Evolutionary conservation across 345 rosid species (phyloP), one percentile per base, ranked within the genome.

Genomic region (Ricinus communis): DNA sequence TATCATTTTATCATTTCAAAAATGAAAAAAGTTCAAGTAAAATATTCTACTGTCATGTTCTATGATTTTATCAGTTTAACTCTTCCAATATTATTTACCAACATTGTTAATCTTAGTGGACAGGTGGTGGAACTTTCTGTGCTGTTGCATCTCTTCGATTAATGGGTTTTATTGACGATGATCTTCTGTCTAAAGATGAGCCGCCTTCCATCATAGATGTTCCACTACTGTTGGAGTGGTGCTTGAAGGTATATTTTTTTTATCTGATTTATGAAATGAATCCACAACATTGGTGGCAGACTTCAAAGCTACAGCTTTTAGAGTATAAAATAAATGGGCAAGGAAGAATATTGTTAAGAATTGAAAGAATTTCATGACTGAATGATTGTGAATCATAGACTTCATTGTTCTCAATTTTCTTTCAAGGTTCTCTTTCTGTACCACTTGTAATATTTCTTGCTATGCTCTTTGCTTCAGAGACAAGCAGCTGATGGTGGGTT

Each of bases 61-160:
- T 8, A 8, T 50, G 59, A 16, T 28, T 36, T n/a, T 47, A 38
- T 51, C 36, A 11, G 50, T 66, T 49, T 65, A 27, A 24, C 67
- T 47, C 51, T 56, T 60, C 24, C 25, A 51, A 81, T 77, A 68
- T 57, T 71, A 62, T 71, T 74, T 82, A 73, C 85, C 78, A 74
- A 83, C 36, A 62, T 45, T 79, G 19, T 80, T 72, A 64, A 61
- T 78, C 80, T 75, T 88, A 83, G 89, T 74, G 85, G 81, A 77
- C 97, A 91, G 97, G 98, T 72, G 98, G 98, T 77, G 98, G 84
- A 71, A 87, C 96, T 6, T 94, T 83, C 83, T 91, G 98, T 82
- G 97, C 97, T 66, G 82, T 94, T 60, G 98, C 97, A 62, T 87
- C 97, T 63, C 97, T 94, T 69, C 82, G 66, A 33, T 74, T 94